Conservation (phyloP, 768 basidiomycete species). For the Mycena amicta region DNA sequence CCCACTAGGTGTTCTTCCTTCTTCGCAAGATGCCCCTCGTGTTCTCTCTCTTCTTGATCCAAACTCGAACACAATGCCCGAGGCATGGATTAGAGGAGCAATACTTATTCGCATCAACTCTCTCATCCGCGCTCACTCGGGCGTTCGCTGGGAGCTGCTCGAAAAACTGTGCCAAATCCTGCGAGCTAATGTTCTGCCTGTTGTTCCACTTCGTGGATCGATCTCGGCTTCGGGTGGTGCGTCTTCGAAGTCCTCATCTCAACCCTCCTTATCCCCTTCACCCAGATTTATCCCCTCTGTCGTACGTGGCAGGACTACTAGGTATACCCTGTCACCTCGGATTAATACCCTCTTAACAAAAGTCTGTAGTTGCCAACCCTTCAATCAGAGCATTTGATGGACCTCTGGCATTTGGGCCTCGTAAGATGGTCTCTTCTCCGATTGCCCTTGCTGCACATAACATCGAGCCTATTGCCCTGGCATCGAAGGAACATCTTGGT, state of each 20-base stretch:
- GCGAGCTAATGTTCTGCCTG: slow-evolving; percentile 61
- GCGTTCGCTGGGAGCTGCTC: slow-evolving; percentile 64
- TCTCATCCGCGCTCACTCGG: slow-evolving; percentile 79
- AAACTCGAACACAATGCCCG: slow-evolving; percentile 75
- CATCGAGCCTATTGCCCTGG: slow-evolving; percentile 60
- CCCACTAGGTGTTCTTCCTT: slow-evolving; percentile 49
- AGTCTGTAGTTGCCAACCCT: slow-evolving; percentile 55
- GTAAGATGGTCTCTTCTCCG: slow-evolving; percentile 52
- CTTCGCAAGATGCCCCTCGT: slow-evolving; percentile 46
- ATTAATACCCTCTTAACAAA: neutral
- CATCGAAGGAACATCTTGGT: slow-evolving; percentile 70
- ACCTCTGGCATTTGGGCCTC: slow-evolving; percentile 48
- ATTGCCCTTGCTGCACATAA: slow-evolving; percentile 54
- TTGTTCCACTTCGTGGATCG: slow-evolving; percentile 80
- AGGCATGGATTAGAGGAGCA: slow-evolving; percentile 83
- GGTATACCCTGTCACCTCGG: slow-evolving; percentile 39
- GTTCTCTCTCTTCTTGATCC: slow-evolving; percentile 72
- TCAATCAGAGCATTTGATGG: slow-evolving; percentile 68
- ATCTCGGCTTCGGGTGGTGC: slow-evolving; percentile 81
- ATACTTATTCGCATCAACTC: slow-evolving; percentile 83
- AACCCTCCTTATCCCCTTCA: too few relatives aligned
- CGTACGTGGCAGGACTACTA: slow-evolving; percentile 70
- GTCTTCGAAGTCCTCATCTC: slow-evolving; percentile 21
- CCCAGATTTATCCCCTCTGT: slow-evolving; percentile 48
- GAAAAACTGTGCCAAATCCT: slow-evolving; percentile 70